Percentiles rank a stretch among this genome's conserved stretches.
phyloP scores from a whole-genome alignment of 805 yeast genomes.

The Zygosaccharomyces rouxii region DNA sequence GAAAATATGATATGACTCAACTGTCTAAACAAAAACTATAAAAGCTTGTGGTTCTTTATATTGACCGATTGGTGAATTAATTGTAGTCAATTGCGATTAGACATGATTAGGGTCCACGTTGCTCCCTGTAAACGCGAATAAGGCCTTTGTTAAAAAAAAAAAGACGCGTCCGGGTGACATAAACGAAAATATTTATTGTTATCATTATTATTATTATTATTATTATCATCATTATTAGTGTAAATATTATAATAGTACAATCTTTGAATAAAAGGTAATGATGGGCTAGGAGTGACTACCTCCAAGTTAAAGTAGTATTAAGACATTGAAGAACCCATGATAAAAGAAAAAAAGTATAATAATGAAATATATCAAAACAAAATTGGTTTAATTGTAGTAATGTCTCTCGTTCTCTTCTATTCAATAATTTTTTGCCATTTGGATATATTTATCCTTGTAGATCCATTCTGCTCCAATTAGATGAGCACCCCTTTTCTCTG shows the following conservation, averaged over 20 bases:
- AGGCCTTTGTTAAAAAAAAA: background rate
- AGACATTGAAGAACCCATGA: background rate
- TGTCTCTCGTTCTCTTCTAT: background rate
- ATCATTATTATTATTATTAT: background rate
- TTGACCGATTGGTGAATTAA: background rate
- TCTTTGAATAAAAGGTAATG: background rate
- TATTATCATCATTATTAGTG: background rate
- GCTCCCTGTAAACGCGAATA: slow-evolving; percentile 2
- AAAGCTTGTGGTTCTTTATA: background rate
- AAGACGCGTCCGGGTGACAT: slow-evolving; percentile 7
- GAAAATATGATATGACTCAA: background rate
- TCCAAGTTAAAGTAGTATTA: background rate
- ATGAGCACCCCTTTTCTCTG: slow-evolving; percentile 57
- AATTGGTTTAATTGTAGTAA: background rate
- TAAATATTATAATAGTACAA: background rate
- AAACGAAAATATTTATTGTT: background rate
- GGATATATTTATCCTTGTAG: slow-evolving; percentile 60
- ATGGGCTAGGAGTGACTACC: background rate
- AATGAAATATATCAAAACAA: background rate
- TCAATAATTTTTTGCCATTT: slow-evolving; percentile 4
- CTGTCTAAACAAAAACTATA: background rate
- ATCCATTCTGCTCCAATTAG: slow-evolving; percentile 72
- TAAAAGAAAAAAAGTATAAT: background rate
- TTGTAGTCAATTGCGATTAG: background rate
- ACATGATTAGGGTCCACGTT: background rate